These are phyloP conservation scores for Bassia scoparia DNA, from an alignment of 148 eudicot genomes.

Conservation along the genomic window DNA sequence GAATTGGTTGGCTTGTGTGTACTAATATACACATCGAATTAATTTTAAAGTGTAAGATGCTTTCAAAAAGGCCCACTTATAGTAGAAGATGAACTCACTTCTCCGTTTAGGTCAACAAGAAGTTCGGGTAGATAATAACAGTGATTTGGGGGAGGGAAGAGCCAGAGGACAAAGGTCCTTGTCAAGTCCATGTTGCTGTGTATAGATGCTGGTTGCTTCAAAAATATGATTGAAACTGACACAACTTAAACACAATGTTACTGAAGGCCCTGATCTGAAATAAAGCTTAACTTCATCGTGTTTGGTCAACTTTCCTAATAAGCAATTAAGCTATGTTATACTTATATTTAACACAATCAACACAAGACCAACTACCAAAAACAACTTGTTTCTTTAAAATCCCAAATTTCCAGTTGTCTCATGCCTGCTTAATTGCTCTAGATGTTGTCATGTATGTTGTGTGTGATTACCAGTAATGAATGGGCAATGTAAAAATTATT, in stretches of 20 bases:
- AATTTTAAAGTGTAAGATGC: too few relatives aligned
- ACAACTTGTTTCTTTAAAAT: too few relatives aligned
- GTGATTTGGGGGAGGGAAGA: neutral
- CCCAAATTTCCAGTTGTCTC: too few relatives aligned
- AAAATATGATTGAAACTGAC: neutral
- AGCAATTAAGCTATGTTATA: too few relatives aligned
- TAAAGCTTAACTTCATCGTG: too few relatives aligned
- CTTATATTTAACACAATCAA: too few relatives aligned
- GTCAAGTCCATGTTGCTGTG: too few relatives aligned
- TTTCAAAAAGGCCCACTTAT: too few relatives aligned
- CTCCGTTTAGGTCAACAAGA: neutral
- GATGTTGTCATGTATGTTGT: neutral
- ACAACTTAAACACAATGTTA: neutral
- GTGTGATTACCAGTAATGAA: constrained; percentile 9
- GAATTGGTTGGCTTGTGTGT: too few relatives aligned
- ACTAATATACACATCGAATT: too few relatives aligned
- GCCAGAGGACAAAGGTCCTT: neutral
- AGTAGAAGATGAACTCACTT: neutral
- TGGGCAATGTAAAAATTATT: neutral
- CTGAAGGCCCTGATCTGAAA: neutral
- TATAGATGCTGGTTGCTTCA: neutral
- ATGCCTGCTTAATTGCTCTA: neutral
- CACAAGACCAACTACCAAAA: too few relatives aligned
- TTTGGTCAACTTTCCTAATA: too few relatives aligned
- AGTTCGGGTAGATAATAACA: neutral